Evolutionary conservation across 1,139 yeast species (phyloP), one percentile per base, ranked within the genome.

Genomic region (Pichia sp.): DNA sequence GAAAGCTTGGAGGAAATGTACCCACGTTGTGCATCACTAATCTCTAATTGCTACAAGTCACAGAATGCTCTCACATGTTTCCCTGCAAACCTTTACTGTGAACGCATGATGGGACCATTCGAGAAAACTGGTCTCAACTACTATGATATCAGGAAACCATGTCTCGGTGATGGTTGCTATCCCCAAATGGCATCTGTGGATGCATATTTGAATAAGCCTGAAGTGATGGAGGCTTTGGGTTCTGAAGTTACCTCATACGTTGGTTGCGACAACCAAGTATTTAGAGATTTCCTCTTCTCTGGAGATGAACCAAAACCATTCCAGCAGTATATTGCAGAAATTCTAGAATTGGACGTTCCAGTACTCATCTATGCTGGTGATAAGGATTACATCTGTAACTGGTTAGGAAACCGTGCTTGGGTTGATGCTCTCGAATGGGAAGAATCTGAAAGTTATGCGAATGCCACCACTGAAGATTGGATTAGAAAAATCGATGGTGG

Each of bases 331-430:
- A 74, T 82, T 17, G 65, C 75, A 2, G 73, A 72, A 42, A 59
- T 80, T 36, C 63, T 81, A 38, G 78, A 80, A 35, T 55, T 64
- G 41, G 74, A 69, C 6, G 58, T 84, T 34, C 94, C 94, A 13
- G 85, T 83, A n/a, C 70, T 84, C 52, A 69, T 83, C 43, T 84
- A 84, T 52, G 94, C 91, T 14, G 94, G 94, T 53, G 94, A 84
- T 59, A 82, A 83, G 62, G 94, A 84, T 60, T 85, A 74, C 59
- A 84, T 85, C 50, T 85, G 95, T 63, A 85, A 85, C 63, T 85
- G 94, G 94, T 69, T 85, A 50, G 94, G 94, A 40, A 84, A 83
- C 62, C 72, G 72, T 54, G 88, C 80, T 7, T 82, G 94, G 93
- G 64, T 84, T 26, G 69, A 81, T 51, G 67, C 62, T 42, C 67